phyloP scores from a whole-genome alignment of 331 rosid genomes.

The Cydonia oblonga region DNA sequence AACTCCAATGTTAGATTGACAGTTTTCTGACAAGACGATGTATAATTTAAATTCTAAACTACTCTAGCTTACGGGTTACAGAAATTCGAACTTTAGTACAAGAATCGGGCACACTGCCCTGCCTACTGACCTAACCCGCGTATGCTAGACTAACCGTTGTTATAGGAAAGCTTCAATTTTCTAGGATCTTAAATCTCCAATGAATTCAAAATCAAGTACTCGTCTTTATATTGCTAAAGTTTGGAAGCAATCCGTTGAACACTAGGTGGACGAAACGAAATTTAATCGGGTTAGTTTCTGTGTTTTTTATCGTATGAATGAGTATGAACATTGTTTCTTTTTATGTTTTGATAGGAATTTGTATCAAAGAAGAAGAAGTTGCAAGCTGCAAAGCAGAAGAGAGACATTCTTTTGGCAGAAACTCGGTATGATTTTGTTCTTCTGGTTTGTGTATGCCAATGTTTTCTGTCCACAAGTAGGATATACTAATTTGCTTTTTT shows the following conservation, averaged over 20 bases:
- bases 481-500: neutral
- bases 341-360: slow-evolving; percentile 33
- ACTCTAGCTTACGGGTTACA: neutral
- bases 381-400: slow-evolving; percentile 14
- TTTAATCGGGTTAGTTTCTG: neutral
- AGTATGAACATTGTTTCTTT: neutral
- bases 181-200: neutral
- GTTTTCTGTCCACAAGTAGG: no score
- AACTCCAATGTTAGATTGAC: neutral
- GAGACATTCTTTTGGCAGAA: slow-evolving; percentile 36
- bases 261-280: neutral
- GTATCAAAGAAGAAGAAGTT: slow-evolving; percentile 37
- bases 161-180: neutral
- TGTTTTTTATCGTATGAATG: neutral
- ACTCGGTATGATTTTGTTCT: slow-evolving; percentile 26
- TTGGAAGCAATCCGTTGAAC: neutral
- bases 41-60: neutral
- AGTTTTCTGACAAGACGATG: neutral
- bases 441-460: neutral
- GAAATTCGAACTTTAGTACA: no score
- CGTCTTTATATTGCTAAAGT: neutral
- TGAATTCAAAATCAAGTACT: neutral
- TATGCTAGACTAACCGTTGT: no score
- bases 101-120: no score
- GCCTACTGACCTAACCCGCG: no score